Base-by-base conservation (phyloP, 495 filamentous ascomycete species). In the Cercophora newfieldiana region DNA sequence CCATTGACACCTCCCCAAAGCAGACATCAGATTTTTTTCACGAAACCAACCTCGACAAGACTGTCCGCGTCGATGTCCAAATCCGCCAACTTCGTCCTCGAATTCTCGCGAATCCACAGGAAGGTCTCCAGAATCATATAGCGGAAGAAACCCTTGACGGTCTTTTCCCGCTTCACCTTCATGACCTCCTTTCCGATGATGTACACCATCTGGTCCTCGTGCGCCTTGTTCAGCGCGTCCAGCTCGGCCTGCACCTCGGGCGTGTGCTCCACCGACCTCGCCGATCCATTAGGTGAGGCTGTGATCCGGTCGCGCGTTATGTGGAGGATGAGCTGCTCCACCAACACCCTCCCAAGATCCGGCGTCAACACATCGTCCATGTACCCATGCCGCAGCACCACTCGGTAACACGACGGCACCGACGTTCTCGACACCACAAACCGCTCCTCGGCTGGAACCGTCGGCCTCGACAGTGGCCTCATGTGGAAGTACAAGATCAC, bases 111-210 rank as follows among this genome's bases (percentile, higher is more conserved):
- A 54, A 91, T 82, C 84, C 87, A 91, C 53, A 92, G 69, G 67
- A 91, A 92, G 1, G 79, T 72, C 61, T 74, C 78, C 49, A 92
- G 74, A 5, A 87, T 53, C 1, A 86, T n/a, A 47, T 73, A 81
- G 25, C 87, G 77, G 26, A 80, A 50, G 44, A 81, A 72, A 19
- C 81, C 78, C 29, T 75, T 80, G n/a, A 71, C 50, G 7, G 74
- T 55, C 31, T 26, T 59, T 3, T 22, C 31, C 18, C 68, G 47
- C 26, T 73, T 68, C 63, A 90, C 78, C 44, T 78, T 78, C 80
- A 91, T 79, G 72, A 87, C 81, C 68, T 91, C 87, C 71, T 90
- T 91, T 26, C 88, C 88, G 26, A 90, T 78, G 22, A 91, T 84
- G 68, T 90, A 89, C 6, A 89, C 72, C 14, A 86, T 80, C 66